phyloP scores from a whole-genome alignment of 2,329 filamentous ascomycete species.

The Cercospora berteroae region DNA sequence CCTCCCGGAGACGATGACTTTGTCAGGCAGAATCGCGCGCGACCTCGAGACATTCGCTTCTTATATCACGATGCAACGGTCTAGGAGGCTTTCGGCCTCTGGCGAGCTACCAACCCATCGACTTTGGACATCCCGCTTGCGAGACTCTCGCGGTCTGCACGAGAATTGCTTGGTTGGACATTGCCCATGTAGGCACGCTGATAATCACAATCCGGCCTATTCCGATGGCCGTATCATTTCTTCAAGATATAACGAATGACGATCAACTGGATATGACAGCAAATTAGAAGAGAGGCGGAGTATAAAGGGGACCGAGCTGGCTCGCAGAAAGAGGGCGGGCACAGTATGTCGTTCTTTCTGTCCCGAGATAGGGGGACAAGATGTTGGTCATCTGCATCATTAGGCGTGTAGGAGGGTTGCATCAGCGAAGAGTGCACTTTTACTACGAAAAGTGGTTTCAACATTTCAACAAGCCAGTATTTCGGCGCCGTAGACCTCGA shows the following conservation, averaged over 20 bases:
- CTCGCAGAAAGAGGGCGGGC: background rate
- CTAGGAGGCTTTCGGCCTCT: background rate
- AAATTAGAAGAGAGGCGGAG: background rate
- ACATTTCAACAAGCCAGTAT: background rate
- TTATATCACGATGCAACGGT: constrained; percentile 83
- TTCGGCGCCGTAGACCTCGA: constrained; percentile 6
- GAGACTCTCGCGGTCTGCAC: background rate
- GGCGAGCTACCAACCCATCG: background rate
- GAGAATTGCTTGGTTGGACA: background rate
- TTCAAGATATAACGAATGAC: background rate
- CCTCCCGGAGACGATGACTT: constrained; percentile 90
- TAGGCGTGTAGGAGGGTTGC: background rate
- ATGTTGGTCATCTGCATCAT: background rate
- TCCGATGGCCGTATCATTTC: background rate
- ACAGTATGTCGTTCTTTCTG: background rate
- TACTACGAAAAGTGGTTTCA: background rate
- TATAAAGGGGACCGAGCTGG: background rate
- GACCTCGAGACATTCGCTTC: constrained; percentile 88
- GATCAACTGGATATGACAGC: background rate
- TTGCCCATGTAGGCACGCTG: background rate
- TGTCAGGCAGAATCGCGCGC: constrained; percentile 71
- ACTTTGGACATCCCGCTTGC: background rate
- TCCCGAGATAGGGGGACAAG: background rate
- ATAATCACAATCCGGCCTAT: background rate
- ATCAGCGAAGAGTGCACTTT: background rate